These are phyloP conservation scores for Glycyrrhiza uralensis DNA, from an alignment of 306 rosid genomes.

Conservation along the genomic window DNA sequence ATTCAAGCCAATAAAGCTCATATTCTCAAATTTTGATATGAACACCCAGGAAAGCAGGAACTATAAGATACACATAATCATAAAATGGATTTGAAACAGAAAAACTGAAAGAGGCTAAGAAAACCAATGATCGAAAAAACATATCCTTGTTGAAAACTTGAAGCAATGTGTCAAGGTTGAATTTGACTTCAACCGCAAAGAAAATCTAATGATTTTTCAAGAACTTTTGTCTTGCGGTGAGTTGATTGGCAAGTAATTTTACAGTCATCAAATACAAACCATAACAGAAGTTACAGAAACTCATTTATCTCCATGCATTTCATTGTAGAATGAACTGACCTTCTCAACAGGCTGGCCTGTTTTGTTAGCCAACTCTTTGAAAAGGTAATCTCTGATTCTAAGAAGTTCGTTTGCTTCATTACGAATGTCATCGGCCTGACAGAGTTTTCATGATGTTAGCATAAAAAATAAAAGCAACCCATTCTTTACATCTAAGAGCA, in stretches of 20 bases:
- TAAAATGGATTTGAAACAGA: conserved; percentile 17
- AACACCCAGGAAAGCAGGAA: not conserved
- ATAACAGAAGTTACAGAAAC: not conserved
- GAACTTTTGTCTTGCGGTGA: not conserved
- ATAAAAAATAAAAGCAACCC: conserved; percentile 12
- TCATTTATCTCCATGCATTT: conserved; percentile 18
- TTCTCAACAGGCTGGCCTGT: conserved; percentile 88
- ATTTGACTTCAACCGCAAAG: not conserved
- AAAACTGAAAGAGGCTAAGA: not conserved
- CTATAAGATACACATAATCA: not conserved
- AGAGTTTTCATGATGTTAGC: conserved; percentile 25
- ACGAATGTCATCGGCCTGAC: conserved; percentile 83
- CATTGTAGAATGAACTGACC: conserved; percentile 47
- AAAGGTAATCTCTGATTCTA: conserved; percentile 77
- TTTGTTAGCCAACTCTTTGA: conserved; percentile 60
- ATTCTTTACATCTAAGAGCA: not conserved
- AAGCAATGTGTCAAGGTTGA: not conserved
- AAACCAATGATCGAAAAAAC: not conserved
- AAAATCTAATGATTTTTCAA: conserved; percentile 16
- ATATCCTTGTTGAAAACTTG: conserved; percentile 12
- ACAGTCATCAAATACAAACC: not conserved
- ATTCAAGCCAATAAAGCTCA: conserved; percentile 12
- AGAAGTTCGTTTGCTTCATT: conserved; percentile 93
- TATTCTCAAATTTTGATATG: not conserved
- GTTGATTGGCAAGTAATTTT: not conserved